These are phyloP conservation scores for Solanum microdontum DNA, from an alignment of 257 asterid species.

Conservation along the genomic window DNA sequence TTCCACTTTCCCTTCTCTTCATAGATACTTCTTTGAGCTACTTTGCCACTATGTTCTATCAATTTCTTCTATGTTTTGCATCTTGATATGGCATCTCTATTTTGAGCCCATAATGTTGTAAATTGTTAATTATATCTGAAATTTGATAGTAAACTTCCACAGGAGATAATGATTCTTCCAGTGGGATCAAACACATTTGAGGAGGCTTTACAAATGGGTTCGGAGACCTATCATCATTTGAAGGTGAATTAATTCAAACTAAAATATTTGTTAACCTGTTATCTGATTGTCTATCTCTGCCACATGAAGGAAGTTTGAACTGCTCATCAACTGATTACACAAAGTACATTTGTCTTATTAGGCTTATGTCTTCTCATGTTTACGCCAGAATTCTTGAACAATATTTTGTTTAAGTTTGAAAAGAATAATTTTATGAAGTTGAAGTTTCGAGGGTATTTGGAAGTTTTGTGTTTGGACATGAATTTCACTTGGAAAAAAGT, in stretches of 20 bases:
- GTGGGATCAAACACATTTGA: conserved; percentile 76
- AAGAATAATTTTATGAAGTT: background rate
- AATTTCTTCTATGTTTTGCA: background rate
- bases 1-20: background rate
- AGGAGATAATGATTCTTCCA: conserved; percentile 93
- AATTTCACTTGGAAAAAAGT: background rate
- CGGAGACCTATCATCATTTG: conserved; percentile 92
- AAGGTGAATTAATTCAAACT: conserved; percentile 42
- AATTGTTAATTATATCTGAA: conserved; percentile 8
- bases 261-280: background rate
- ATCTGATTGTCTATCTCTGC: background rate
- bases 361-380: background rate
- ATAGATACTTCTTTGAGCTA: background rate
- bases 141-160: conserved; percentile 15
- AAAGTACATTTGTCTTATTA: background rate
- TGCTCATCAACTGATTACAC: background rate
- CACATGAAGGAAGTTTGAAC: background rate
- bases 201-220: conserved; percentile 95
- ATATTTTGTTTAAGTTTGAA: background rate
- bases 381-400: background rate
- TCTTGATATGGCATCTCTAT: background rate
- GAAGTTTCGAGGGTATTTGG: background rate
- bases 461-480: background rate
- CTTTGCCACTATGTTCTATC: conserved; percentile 2
- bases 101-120: background rate